Conservation (phyloP, 2,329 filamentous ascomycete genomes). For the Penicillium sclerotiorum region DNA sequence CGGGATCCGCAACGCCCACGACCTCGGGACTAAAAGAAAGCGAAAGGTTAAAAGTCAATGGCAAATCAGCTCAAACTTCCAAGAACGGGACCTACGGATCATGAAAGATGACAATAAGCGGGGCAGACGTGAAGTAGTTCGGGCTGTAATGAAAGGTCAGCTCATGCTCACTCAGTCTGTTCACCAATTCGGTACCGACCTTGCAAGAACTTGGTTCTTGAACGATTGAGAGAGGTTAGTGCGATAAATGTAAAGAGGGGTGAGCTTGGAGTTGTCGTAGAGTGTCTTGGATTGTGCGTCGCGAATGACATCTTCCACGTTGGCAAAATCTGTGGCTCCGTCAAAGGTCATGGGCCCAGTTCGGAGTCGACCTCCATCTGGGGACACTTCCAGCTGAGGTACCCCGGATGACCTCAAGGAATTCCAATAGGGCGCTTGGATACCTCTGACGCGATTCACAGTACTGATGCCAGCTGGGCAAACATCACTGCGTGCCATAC, state of each 20-base stretch:
- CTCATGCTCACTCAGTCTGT: background rate
- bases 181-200: conserved; percentile 46
- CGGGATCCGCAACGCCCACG: conserved; percentile 65
- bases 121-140: conserved; percentile 65
- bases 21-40: conserved; percentile 66
- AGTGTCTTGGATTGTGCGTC: conserved; percentile 73
- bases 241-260: conserved; percentile 76
- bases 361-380: conserved; percentile 72
- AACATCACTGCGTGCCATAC: conserved; percentile 52
- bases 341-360: conserved; percentile 34
- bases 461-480: conserved; percentile 57
- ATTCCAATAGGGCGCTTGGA: conserved; percentile 75
- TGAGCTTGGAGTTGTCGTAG: conserved; percentile 74
- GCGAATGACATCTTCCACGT: conserved; percentile 68
- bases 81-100: conserved; percentile 68
- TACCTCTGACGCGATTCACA: conserved; percentile 59
- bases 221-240: conserved; percentile 74
- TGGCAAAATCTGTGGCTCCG: conserved; percentile 7
- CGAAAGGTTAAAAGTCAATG: background rate
- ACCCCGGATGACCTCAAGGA: too few relatives aligned
- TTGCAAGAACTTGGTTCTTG: conserved; percentile 83
- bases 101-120: conserved; percentile 83
- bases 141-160: conserved; percentile 48
- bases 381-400: too few relatives aligned
- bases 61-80: background rate